phyloP scores from a whole-genome alignment of 352 stramenopile species.

The Saprolegnia diclina region DNA sequence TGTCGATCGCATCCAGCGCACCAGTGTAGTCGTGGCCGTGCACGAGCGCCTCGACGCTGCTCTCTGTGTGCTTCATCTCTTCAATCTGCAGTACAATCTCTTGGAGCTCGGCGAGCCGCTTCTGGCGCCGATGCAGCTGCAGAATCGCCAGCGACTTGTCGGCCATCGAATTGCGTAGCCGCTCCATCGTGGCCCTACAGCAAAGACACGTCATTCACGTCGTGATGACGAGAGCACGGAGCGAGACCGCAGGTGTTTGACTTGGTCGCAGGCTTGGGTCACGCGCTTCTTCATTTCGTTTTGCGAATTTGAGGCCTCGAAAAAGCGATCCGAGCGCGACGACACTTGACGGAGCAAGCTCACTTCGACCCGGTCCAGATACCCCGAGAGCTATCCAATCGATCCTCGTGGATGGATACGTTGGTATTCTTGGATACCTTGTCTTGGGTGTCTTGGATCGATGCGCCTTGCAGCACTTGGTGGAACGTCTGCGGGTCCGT shows the following conservation, averaged over 20 bases:
- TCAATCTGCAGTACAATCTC: constrained; percentile 81
- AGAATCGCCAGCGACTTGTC: constrained; percentile 85
- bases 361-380: constrained; percentile 81
- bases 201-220: neutral
- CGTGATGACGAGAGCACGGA: neutral
- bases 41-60: constrained; percentile 72
- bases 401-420: no score
- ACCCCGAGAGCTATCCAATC: constrained; percentile 50
- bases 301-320: constrained; percentile 75
- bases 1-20: constrained; percentile 73
- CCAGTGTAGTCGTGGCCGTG: constrained; percentile 80
- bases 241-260: constrained; percentile 60
- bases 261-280: constrained; percentile 67
- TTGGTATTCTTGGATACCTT: no score
- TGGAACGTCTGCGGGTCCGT: constrained; percentile 73
- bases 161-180: constrained; percentile 65
- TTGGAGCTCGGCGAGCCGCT: constrained; percentile 72
- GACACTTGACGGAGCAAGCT: constrained; percentile 79
- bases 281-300: constrained; percentile 85
- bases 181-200: constrained; percentile 71
- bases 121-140: constrained; percentile 75
- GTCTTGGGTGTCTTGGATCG: constrained; percentile 44
- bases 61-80: constrained; percentile 77
- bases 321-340: constrained; percentile 78
- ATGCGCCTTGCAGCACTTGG: constrained; percentile 64